phyloP scores from a whole-genome alignment of 2,329 filamentous ascomycete species.

The Aspergillus pseudoglaucus region DNA sequence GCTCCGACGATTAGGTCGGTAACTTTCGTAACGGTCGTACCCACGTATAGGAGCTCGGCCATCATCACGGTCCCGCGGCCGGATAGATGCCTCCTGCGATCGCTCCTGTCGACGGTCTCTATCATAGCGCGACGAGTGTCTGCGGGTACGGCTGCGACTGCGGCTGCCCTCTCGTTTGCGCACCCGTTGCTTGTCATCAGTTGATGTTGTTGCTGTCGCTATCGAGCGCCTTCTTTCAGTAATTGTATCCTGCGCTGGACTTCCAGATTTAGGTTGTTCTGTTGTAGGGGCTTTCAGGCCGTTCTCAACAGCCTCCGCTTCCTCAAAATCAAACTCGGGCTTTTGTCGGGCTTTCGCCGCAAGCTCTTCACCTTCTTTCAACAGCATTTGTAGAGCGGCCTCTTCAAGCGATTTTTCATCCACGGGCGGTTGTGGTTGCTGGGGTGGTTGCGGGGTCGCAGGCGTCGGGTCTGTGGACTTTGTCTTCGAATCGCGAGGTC shows the following conservation, averaged over 20 bases:
- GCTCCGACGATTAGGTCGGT: constrained; percentile 28
- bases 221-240: constrained; percentile 20
- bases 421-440: constrained; percentile 25
- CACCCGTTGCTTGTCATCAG: constrained; percentile 20
- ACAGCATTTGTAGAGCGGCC: constrained; percentile 47
- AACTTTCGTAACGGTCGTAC: constrained; percentile 22
- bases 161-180: constrained; percentile 19
- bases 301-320: constrained; percentile 38
- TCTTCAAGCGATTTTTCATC: constrained; percentile 52
- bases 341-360: constrained; percentile 46
- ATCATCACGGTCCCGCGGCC: constrained; percentile 26
- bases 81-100: constrained; percentile 22
- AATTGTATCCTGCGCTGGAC: constrained; percentile 22
- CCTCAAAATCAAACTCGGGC: constrained; percentile 47
- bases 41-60: constrained; percentile 20
- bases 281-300: constrained; percentile 25
- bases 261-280: constrained; percentile 11
- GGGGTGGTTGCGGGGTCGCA: constrained; percentile 18
- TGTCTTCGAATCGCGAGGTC: constrained; percentile 23
- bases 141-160: constrained; percentile 26
- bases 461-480: constrained; percentile 29
- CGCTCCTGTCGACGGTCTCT: constrained; percentile 21
- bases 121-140: constrained; percentile 23
- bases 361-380: constrained; percentile 50
- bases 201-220: neutral